Conservation (phyloP, 306 rosid species). For the Quercus glauca region DNA sequence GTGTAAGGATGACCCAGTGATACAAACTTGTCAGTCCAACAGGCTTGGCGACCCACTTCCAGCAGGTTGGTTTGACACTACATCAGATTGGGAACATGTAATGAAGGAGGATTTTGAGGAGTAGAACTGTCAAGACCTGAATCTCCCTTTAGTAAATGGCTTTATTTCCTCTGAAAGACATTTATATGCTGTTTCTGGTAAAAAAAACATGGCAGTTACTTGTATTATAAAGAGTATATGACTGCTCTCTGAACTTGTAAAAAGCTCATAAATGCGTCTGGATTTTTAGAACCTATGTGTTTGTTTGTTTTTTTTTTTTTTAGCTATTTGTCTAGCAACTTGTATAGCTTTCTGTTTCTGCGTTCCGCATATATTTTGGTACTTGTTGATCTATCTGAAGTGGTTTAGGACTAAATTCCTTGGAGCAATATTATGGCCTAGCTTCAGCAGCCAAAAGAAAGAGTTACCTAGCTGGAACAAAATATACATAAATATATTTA, state of each 20-base stretch:
- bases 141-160: constrained; percentile 2
- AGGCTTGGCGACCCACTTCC: constrained; percentile 27
- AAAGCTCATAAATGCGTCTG: not conserved
- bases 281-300: not conserved
- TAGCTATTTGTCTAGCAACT: not conserved
- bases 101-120: constrained; percentile 49
- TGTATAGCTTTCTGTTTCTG: not conserved
- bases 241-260: constrained; percentile 7
- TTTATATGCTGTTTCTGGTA: not conserved
- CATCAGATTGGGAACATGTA: constrained; percentile 88
- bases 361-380: too few relatives aligned
- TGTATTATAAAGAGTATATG: not conserved
- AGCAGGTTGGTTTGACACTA: constrained; percentile 37
- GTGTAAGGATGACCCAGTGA: constrained; percentile 27
- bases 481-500: too few relatives aligned
- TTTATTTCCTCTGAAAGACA: not conserved
- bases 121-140: constrained; percentile 22
- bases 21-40: constrained; percentile 25
- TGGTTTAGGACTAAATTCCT: too few relatives aligned
- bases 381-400: too few relatives aligned
- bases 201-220: not conserved
- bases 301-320: not conserved
- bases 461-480: too few relatives aligned
- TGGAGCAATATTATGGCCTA: too few relatives aligned
- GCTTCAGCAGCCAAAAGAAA: too few relatives aligned